Evolutionary conservation across 179 eudicot species (phyloP), one percentile per base, ranked within the genome.

Genomic region (Heliamphora pulchella): DNA sequence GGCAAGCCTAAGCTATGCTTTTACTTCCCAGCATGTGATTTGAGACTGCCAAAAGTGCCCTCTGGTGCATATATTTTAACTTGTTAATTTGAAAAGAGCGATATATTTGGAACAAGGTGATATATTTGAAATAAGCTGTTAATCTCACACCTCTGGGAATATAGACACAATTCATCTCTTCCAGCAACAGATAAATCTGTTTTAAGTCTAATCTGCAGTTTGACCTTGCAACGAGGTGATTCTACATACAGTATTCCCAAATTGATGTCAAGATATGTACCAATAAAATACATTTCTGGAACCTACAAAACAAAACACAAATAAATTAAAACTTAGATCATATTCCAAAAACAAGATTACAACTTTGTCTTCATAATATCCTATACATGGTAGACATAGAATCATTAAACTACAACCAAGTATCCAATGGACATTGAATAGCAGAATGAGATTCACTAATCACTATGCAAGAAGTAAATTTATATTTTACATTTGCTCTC

Each of bases 281-380:
- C 84, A 67, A 93, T 92, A 78, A 87, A 88, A 81, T 89, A 85
- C 97, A 95, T 89, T 71, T 92, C 97, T 67, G 95, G 96, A 85
- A 90, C 97, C 98, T 93, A 83, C 61, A 82, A 85, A 80, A 70
- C 54, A 46, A 63, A 82, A 78, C 20, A 55, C 43, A 71, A 79
- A n/a, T n/a, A n/a, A n/a, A n/a, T n/a, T n/a, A n/a, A n/a, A n/a
- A n/a, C n/a, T n/a, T n/a, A n/a, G n/a, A n/a, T n/a, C n/a, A n/a
- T n/a, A 50, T 57, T 22, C 11, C 20, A 48, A 75, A 51, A 75
- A 14, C 51, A 71, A 17, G 64, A 17, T 72, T 20, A 44, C 20
- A 62, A 53, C 11, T 39, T 5, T 62, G 9, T 13, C 13, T 43
- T 53, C 8, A 3, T 41, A 62, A 53, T 10, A 78, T 78, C 18